A percentile compares a stretch with the other conserved stretches of the same genome.
Evolutionary conservation across 2,329 filamentous ascomycete species (phyloP).

Genomic region (Stagonosporopsis rhizophila): DNA sequence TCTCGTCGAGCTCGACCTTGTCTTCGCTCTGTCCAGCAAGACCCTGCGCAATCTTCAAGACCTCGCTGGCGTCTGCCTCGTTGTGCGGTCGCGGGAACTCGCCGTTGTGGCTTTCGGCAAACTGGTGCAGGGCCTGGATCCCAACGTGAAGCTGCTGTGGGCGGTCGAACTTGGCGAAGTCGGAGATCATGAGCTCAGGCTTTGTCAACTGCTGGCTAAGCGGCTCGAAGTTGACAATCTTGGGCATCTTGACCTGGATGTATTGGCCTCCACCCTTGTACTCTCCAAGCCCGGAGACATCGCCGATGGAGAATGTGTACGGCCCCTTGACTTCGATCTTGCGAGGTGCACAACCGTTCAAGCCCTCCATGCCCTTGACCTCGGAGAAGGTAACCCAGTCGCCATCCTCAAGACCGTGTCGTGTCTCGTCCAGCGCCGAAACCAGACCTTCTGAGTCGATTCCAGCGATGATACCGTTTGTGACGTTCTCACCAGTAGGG

Average conservation of each 20-base stretch:
- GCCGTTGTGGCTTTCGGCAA: slow-evolving; percentile 73
- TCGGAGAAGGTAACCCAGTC: slow-evolving; percentile 97
- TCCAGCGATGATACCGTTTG: slow-evolving; percentile 86
- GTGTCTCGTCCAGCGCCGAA: slow-evolving; percentile 90
- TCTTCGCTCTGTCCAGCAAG: slow-evolving; percentile 72
- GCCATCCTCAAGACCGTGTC: slow-evolving; percentile 94
- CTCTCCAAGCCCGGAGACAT: slow-evolving; percentile 83
- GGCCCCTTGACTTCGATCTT: slow-evolving; percentile 93
- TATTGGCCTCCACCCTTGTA: slow-evolving; percentile 91
- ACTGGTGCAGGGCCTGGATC: slow-evolving; percentile 90
- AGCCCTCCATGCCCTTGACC: slow-evolving; percentile 85
- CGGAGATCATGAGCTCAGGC: slow-evolving; percentile 88
- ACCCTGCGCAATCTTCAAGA: slow-evolving; percentile 76
- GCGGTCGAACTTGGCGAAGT: slow-evolving; percentile 97
- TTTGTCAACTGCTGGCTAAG: slow-evolving; percentile 80
- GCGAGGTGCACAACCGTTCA: slow-evolving; percentile 83
- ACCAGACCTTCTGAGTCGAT: slow-evolving; percentile 91
- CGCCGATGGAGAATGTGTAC: slow-evolving; percentile 96
- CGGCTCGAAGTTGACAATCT: slow-evolving; percentile 85
- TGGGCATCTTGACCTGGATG: slow-evolving; percentile 98
- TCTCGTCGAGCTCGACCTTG: slow-evolving; percentile 86
- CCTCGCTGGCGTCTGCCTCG: slow-evolving; percentile 79
- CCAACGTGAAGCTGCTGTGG: slow-evolving; percentile 91
- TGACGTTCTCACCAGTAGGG: slow-evolving; percentile 84
- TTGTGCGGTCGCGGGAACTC: slow-evolving; percentile 84